Base-by-base conservation (phyloP, 2,329 filamentous ascomycete genomes). In the Curvularia eragrostidis region DNA sequence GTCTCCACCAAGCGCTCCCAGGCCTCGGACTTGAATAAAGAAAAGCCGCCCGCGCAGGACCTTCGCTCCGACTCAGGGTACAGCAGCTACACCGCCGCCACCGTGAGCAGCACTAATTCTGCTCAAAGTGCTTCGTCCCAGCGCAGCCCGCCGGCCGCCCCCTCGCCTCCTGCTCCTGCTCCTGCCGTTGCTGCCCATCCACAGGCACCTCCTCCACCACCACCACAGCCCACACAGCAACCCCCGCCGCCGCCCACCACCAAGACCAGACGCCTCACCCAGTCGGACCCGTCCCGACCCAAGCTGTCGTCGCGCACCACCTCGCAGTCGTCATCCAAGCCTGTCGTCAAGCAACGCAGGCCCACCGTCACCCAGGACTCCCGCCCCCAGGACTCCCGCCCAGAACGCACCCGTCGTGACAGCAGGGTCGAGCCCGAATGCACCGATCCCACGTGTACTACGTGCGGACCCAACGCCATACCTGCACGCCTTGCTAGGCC, bases 21-120 rank as follows among this genome's bases (percentile, higher is more conserved):
- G 39, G 76, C 73, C 64, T 73, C 68, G 34, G 66, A 73, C 65
- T 49, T 78, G 66, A 67, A 70, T 64, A 60, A 67, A 66, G 65
- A 69, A 64, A 73, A 70, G 69, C 58, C 69, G 51, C 61, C 68
- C 38, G 59, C 51, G 38, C 66, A 71, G 48, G 82, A 85, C 73
- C 77, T 79, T 69, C 80, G 81, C 66, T 85, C 82, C 76, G 85
- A 88, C 76, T 87, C 85, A 64, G 85, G 85, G 67, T 87, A 87
- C 79, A 86, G 84, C 62, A 87, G 84, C 78, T 81, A 82, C 69
- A 85, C 84, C 67, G 80, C 79, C 64, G 80, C 82, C 62, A 82
- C 82, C 61, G 77, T 81, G 75, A 76, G 73, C 69, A 81, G 82
- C 77, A 80, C 81, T 81, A 77, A 83, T 80, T 82, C 82, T 70